phyloP scores from a whole-genome alignment of 1,284 basidiomycete species.

The Limonomyces culmigenus region DNA sequence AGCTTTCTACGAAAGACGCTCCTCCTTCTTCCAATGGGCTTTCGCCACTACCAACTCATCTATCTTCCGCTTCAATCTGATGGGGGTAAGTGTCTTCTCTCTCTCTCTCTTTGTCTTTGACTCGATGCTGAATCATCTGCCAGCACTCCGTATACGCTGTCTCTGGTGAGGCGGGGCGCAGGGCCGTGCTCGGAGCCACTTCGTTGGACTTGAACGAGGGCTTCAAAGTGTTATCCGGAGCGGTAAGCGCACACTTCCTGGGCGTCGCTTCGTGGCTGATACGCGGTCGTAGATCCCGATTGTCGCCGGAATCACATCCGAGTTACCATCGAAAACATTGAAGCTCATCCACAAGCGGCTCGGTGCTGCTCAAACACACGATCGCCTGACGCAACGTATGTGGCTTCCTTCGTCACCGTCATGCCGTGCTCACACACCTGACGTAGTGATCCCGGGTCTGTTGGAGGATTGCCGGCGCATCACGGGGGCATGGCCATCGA shows the following conservation, averaged over 20 bases:
- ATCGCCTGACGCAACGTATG: slow-evolving; percentile 39
- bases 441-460: slow-evolving; percentile 40
- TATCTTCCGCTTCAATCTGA: slow-evolving; percentile 48
- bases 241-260: slow-evolving; percentile 25
- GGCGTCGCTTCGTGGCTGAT: slow-evolving; percentile 2
- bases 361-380: slow-evolving; percentile 37
- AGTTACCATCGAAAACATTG: slow-evolving; percentile 40
- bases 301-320: slow-evolving; percentile 53
- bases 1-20: slow-evolving; percentile 48
- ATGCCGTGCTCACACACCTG: too few relatives aligned
- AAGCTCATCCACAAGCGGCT: slow-evolving; percentile 54
- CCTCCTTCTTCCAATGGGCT: slow-evolving; percentile 53
- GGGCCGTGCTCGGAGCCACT: slow-evolving; percentile 48
- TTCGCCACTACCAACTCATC: slow-evolving; percentile 46
- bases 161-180: slow-evolving; percentile 52
- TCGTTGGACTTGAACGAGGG: slow-evolving; percentile 58
- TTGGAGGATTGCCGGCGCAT: slow-evolving; percentile 40
- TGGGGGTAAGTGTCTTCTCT: slow-evolving; percentile 26
- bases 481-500: slow-evolving; percentile 42
- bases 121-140: slow-evolving; percentile 9
- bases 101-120: slow-evolving; percentile 5
- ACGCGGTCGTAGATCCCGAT: slow-evolving; percentile 37
- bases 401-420: slow-evolving; percentile 6
- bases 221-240: slow-evolving; percentile 58
- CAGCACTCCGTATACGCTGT: slow-evolving; percentile 54